Conservation (phyloP, 148 eudicot species). For the Vaccinium myrtillus region DNA sequence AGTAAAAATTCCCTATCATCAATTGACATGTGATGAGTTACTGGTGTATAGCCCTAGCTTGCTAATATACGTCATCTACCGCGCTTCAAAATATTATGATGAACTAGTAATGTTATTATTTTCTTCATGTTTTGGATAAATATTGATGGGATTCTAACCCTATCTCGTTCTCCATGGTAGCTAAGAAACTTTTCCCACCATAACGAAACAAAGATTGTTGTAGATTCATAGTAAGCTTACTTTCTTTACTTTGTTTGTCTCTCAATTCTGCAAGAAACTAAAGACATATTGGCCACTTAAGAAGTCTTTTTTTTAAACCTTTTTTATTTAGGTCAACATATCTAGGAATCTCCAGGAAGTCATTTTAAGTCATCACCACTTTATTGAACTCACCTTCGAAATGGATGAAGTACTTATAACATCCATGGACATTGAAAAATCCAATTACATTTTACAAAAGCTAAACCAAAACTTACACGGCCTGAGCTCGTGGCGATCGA, state of each 20-base stretch:
- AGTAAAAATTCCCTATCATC: neutral
- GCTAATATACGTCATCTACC: neutral
- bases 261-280: no score
- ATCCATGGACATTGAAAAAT: neutral
- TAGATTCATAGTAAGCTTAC: slow-evolving; percentile 38
- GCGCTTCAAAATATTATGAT: neutral
- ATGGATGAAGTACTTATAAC: neutral
- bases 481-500: neutral
- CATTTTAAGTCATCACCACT: neutral
- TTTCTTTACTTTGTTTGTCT: no score
- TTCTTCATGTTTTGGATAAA: no score
- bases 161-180: neutral
- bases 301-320: no score
- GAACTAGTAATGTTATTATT: no score
- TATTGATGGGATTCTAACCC: no score
- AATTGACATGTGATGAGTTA: neutral
- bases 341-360: neutral
- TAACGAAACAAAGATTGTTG: no score
- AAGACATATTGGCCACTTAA: neutral
- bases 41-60: neutral
- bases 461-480: neutral
- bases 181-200: neutral
- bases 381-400: neutral
- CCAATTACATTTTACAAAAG: neutral
- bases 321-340: neutral